phyloP scores from a whole-genome alignment of 2,329 filamentous ascomycete species.

The Diaporthe amygdali region DNA sequence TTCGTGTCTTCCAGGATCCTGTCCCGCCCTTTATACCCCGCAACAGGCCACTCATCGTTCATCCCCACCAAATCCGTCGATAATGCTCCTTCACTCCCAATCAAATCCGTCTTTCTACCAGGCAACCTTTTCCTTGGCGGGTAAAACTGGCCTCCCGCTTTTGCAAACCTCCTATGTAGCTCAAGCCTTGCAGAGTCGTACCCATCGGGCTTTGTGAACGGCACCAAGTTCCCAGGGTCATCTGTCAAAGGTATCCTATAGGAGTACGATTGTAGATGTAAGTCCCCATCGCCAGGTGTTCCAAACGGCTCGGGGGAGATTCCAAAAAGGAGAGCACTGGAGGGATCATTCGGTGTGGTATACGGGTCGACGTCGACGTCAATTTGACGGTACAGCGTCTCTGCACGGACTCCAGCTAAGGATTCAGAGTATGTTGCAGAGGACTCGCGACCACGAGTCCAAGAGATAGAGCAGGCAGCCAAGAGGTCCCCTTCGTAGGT shows the following conservation, averaged over 20 bases:
- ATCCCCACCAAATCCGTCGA: background rate
- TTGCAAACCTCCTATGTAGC: background rate
- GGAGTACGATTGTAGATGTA: background rate
- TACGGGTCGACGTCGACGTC: background rate
- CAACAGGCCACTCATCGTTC: background rate
- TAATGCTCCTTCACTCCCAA: background rate
- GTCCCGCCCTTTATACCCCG: background rate
- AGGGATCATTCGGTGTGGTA: background rate
- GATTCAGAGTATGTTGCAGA: background rate
- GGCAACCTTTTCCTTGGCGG: background rate
- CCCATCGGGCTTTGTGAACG: background rate
- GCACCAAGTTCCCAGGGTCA: background rate
- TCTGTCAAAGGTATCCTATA: background rate
- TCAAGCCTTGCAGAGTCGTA: background rate
- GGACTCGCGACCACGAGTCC: background rate
- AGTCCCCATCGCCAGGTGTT: background rate
- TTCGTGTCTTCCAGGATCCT: background rate
- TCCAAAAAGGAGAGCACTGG: background rate
- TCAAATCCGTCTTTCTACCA: background rate
- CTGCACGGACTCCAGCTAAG: background rate
- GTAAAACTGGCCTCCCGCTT: background rate
- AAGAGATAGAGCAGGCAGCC: background rate
- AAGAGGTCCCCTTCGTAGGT: background rate
- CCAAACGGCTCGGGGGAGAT: background rate
- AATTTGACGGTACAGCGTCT: background rate